Conservation (phyloP, 805 yeast genomes). For the Candida sonorensis region DNA sequence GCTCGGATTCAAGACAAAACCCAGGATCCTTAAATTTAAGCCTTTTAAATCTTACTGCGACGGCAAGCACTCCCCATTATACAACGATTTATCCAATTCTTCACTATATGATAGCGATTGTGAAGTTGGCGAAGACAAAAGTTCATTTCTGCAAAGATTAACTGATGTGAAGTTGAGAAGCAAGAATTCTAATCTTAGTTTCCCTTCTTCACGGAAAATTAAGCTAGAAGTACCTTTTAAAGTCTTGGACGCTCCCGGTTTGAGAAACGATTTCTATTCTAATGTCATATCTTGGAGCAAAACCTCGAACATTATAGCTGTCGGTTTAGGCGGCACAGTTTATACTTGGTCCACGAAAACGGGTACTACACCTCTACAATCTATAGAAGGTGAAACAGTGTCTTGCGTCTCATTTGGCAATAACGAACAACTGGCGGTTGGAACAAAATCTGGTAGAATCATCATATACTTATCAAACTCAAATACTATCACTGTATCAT, state of each 20-base stretch:
- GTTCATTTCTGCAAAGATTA: too few relatives aligned
- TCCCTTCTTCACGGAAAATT: constrained; percentile 18
- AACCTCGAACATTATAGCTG: constrained; percentile 43
- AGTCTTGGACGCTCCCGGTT: constrained; percentile 61
- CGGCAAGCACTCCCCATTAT: constrained; percentile 1
- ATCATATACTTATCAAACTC: constrained; percentile 27
- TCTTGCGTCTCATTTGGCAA: constrained; percentile 54
- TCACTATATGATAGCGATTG: too few relatives aligned
- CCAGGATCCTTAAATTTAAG: constrained; percentile 35
- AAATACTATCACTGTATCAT: constrained; percentile 11
- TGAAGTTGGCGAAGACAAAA: too few relatives aligned
- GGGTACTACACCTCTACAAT: constrained; percentile 39
- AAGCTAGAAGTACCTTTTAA: constrained; percentile 38
- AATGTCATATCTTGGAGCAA: constrained; percentile 71
- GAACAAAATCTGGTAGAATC: constrained; percentile 52
- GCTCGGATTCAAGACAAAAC: constrained; percentile 34
- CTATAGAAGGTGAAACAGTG: constrained; percentile 35
- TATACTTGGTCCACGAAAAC: constrained; percentile 56
- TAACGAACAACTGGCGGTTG: constrained; percentile 43
- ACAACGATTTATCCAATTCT: too few relatives aligned
- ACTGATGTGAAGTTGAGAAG: too few relatives aligned
- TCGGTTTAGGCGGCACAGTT: constrained; percentile 55
- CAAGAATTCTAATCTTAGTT: constrained; percentile 8
- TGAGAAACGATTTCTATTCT: constrained; percentile 72
- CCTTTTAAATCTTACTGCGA: constrained; percentile 16